These are phyloP conservation scores for Exophiala oligosperma DNA, from an alignment of 2,329 filamentous ascomycete genomes.

Conservation along the genomic window DNA sequence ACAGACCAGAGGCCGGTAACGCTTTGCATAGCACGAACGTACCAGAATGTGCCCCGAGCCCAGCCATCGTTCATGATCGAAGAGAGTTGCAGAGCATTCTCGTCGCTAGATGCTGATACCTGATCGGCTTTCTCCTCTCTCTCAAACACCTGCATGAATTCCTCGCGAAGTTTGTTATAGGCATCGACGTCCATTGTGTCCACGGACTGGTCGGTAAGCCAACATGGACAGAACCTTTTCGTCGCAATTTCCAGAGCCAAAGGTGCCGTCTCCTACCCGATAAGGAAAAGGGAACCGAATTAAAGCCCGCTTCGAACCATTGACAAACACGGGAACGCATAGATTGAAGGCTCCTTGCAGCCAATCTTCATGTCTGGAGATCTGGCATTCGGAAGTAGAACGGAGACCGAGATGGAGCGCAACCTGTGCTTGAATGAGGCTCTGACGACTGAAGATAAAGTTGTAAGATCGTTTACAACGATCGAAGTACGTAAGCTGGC, in stretches of 20 bases:
- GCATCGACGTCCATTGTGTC: not conserved
- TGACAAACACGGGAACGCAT: slow-evolving; percentile 30
- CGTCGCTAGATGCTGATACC: too few relatives aligned
- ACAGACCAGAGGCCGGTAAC: not conserved
- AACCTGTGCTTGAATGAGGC: not conserved
- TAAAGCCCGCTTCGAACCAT: slow-evolving; percentile 15
- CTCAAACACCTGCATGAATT: not conserved
- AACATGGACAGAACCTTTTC: slow-evolving; percentile 30
- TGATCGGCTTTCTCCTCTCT: not conserved
- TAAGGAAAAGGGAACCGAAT: slow-evolving; percentile 32
- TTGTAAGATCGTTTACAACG: not conserved
- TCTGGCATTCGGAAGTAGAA: slow-evolving; percentile 15
- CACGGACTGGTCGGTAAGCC: not conserved
- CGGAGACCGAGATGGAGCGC: slow-evolving; percentile 20
- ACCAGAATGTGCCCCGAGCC: not conserved
- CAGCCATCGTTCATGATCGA: not conserved
- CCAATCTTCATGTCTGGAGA: slow-evolving; percentile 30
- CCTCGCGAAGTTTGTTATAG: not conserved
- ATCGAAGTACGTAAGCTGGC: slow-evolving; percentile 11
- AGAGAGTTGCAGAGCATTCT: not conserved
- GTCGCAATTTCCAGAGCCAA: slow-evolving; percentile 31
- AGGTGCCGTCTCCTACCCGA: slow-evolving; percentile 26
- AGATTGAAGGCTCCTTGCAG: slow-evolving; percentile 33
- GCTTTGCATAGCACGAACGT: not conserved
- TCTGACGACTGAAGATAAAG: not conserved